These are phyloP conservation scores for Hibiscus syriacus DNA, from an alignment of 345 rosid genomes.

Conservation along the genomic window DNA sequence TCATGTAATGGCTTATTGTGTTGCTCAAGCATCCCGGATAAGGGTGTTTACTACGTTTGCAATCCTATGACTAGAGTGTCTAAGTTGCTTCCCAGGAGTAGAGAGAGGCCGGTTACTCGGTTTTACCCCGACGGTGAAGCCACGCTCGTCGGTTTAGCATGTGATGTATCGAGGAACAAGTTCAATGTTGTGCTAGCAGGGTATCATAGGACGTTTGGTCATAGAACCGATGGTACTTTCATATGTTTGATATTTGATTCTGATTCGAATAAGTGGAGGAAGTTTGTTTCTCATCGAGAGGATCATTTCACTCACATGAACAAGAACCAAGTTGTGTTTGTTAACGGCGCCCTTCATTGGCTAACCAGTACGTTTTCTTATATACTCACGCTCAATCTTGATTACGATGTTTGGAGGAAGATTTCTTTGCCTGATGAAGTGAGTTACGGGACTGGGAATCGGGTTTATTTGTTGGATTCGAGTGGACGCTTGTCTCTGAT, in stretches of 20 bases:
- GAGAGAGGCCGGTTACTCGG: conserved; percentile 64
- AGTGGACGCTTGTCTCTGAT: conserved; percentile 62
- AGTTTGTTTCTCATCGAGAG: conserved; percentile 53
- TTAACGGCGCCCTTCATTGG: conserved; percentile 77
- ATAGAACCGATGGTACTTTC: conserved; percentile 73
- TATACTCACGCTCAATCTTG: conserved; percentile 60
- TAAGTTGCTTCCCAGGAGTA: conserved; percentile 49
- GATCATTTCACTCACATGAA: conserved; percentile 71
- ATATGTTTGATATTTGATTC: conserved; percentile 76
- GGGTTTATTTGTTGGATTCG: conserved; percentile 57
- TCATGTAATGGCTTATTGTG: conserved; percentile 84
- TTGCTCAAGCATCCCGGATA: conserved; percentile 79
- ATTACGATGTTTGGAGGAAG: conserved; percentile 56
- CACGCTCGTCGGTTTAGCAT: conserved; percentile 78
- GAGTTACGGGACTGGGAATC: conserved; percentile 32
- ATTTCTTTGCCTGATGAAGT: conserved; percentile 61
- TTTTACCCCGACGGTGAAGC: conserved; percentile 85
- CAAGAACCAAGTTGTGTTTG: conserved; percentile 70
- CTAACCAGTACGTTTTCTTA: conserved; percentile 48
- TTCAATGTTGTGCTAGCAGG: conserved; percentile 74
- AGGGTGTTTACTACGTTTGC: conserved; percentile 74
- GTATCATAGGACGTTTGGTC: conserved; percentile 71
- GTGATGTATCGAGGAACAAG: conserved; percentile 33
- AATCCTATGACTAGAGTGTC: conserved; percentile 77
- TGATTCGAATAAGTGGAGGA: conserved; percentile 65